Percentiles rank a stretch among this genome's conserved stretches.
These are phyloP conservation scores for Cyclocybe cylindracea DNA, from an alignment of 768 basidiomycete genomes.

Conservation along the genomic window DNA sequence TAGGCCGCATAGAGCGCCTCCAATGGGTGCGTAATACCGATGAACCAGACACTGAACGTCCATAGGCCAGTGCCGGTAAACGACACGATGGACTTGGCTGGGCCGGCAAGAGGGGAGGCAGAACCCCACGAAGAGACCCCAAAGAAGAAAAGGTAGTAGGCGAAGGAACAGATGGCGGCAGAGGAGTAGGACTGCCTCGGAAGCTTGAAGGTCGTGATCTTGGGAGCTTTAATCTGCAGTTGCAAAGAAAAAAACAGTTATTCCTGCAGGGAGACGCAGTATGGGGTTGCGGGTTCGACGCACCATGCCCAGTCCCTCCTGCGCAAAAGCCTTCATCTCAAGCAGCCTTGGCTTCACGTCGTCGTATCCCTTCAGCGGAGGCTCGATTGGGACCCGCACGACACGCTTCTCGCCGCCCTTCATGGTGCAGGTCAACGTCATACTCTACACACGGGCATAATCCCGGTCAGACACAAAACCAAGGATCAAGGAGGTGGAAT, in stretches of 20 bases:
- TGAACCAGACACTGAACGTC: constrained; percentile 31
- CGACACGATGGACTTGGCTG: constrained; percentile 32
- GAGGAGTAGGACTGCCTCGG: constrained; percentile 29
- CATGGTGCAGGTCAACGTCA: constrained; percentile 66
- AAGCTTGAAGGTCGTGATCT: constrained; percentile 56
- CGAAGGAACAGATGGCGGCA: constrained; percentile 18
- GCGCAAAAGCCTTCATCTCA: constrained; percentile 79
- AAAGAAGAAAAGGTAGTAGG: constrained; percentile 33
- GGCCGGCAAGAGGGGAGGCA: constrained; percentile 27
- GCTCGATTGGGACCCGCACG: constrained; percentile 63
- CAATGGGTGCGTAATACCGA: constrained; percentile 38
- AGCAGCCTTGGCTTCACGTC: constrained; percentile 82
- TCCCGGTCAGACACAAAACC: background rate
- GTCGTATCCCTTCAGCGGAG: constrained; percentile 72
- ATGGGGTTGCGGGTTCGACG: constrained; percentile 18
- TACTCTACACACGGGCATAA: constrained; percentile 45
- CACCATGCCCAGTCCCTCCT: constrained; percentile 81
- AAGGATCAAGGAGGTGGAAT: background rate
- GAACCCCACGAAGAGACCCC: constrained; percentile 26
- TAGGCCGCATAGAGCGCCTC: constrained; percentile 50
- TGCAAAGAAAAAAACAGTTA: background rate
- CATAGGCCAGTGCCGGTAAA: constrained; percentile 30
- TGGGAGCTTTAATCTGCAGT: constrained; percentile 59
- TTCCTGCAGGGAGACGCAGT: background rate
- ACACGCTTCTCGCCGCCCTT: constrained; percentile 48